phyloP scores from a whole-genome alignment of 768 basidiomycete genomes.

The Peribolospora kevripleyi region DNA sequence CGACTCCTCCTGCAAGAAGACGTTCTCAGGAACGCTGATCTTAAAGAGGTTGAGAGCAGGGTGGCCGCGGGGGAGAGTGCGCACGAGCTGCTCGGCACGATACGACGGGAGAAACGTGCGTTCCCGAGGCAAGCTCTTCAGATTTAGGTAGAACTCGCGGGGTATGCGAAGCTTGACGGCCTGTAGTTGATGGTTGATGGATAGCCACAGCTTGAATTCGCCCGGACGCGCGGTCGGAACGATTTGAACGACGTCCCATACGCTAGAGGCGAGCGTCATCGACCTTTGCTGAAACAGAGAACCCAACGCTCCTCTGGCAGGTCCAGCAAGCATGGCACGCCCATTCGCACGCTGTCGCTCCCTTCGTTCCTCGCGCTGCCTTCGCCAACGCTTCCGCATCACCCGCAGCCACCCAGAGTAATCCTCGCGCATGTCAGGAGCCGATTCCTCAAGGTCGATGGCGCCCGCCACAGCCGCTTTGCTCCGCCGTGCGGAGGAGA shows the following conservation, averaged over 20 bases:
- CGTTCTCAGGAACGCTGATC: slow-evolving; percentile 53
- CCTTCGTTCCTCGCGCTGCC: slow-evolving; percentile 27
- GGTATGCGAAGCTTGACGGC: slow-evolving; percentile 61
- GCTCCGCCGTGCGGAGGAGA: too few relatives aligned
- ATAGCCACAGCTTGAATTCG: slow-evolving; percentile 69
- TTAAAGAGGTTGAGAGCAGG: slow-evolving; percentile 60
- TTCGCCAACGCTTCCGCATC: slow-evolving; percentile 55
- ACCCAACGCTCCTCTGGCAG: slow-evolving; percentile 33
- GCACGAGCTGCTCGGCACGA: slow-evolving; percentile 41
- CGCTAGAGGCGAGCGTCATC: slow-evolving; percentile 27
- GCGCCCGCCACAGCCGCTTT: background rate
- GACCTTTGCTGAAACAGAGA: slow-evolving; percentile 24
- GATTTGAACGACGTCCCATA: slow-evolving; percentile 87
- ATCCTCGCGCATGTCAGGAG: slow-evolving; percentile 39
- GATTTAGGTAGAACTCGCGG: slow-evolving; percentile 78
- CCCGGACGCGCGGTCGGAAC: slow-evolving; percentile 32
- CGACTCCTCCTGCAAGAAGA: slow-evolving; percentile 59
- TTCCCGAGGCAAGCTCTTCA: slow-evolving; percentile 34
- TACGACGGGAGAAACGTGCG: slow-evolving; percentile 22
- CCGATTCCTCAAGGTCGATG: slow-evolving; percentile 1
- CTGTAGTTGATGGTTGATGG: slow-evolving; percentile 52
- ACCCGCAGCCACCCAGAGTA: slow-evolving; percentile 58
- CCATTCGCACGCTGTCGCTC: slow-evolving; percentile 6
- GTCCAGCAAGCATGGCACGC: slow-evolving; percentile 39
- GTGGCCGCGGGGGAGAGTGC: slow-evolving; percentile 54